These are phyloP conservation scores for Amaranthus cruentus DNA, from an alignment of 148 eudicot species.

Conservation along the genomic window DNA sequence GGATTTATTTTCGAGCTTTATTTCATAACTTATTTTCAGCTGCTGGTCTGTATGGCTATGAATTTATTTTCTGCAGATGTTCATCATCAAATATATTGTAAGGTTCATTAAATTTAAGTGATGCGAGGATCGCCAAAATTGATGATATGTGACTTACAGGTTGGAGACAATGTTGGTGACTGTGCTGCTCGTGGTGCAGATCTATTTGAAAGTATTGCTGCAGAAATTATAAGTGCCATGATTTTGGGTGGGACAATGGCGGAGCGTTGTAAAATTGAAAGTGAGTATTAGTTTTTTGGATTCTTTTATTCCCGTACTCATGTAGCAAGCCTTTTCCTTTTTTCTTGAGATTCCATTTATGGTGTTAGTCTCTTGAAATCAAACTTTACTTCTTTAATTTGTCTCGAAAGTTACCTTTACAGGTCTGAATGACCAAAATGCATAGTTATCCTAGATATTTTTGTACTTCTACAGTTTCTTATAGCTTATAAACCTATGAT, in stretches of 20 bases:
- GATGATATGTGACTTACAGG: constrained; percentile 42
- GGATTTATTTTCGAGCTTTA: background rate
- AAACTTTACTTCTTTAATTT: background rate
- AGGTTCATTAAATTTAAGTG: background rate
- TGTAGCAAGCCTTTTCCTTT: background rate
- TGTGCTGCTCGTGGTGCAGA: constrained; percentile 99
- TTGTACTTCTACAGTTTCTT: background rate
- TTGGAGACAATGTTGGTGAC: constrained; percentile 99
- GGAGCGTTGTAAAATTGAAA: constrained; percentile 90
- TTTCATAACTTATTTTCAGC: background rate
- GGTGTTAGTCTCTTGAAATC: background rate
- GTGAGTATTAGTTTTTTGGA: constrained; percentile 25
- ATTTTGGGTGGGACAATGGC: constrained; percentile 99
- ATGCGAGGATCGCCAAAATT: background rate
- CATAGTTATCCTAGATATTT: background rate
- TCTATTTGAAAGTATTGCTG: constrained; percentile 98
- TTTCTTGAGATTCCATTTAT: background rate
- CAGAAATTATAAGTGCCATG: constrained; percentile 99
- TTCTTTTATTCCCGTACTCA: constrained; percentile 6
- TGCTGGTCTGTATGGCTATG: background rate
- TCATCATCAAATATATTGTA: background rate
- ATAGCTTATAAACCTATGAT: constrained; percentile 12
- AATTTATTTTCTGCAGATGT: background rate
- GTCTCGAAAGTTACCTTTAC: background rate
- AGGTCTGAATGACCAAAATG: background rate